Evolutionary conservation across 2,329 filamentous ascomycete species (phyloP), one percentile per base, ranked within the genome.

Genomic region (Malbranchea cinnamomea): DNA sequence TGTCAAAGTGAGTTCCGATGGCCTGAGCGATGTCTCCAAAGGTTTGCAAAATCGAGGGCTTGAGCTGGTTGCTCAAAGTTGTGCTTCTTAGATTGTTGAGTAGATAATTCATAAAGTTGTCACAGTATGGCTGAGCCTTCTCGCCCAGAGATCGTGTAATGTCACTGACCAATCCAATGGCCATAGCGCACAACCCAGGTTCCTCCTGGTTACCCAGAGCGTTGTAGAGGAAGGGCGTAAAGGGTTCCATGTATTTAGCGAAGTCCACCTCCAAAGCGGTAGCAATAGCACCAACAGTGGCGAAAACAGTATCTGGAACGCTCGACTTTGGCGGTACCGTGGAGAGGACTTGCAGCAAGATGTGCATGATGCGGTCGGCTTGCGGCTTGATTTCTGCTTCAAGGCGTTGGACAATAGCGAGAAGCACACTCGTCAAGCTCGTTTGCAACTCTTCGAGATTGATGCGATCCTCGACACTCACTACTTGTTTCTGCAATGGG

Each of bases 401-500:
- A 15, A 98, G 67, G 34, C 89, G 78, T 54, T 83, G 77, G 37
- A 95, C 77, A 49, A 95, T 93, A 28, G 83, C 77, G 59, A 94
- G 75, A 28, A 95, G 66, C 23, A 95, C 89, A 31, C 82, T 91
- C 54, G 77, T 78, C 48, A 98, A 67, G 54, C 85, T 94, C 30
- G 85, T 94, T 62, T 95, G 89, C 71, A 98, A 92, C 58, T 98
- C 89, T 53, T 95, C 85, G 3, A 98, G 68, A 4, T 81, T 91
- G 41, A 95, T 83, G 56, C 78, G 87, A 59, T 98, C 89, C 57
- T 98, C 89, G 16, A 94, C 81, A 50, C 85, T 94, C 43, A 95
- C 85, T 35, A 95, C 83, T 60, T 98, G 89, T 44, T 71, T 68
- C 56, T 93, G 84, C 59, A 98, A 74, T 19, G 78, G 75, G 31